phyloP scores from a whole-genome alignment of 2,329 filamentous ascomycete species.

The Sphaerostilbella broomeana region DNA sequence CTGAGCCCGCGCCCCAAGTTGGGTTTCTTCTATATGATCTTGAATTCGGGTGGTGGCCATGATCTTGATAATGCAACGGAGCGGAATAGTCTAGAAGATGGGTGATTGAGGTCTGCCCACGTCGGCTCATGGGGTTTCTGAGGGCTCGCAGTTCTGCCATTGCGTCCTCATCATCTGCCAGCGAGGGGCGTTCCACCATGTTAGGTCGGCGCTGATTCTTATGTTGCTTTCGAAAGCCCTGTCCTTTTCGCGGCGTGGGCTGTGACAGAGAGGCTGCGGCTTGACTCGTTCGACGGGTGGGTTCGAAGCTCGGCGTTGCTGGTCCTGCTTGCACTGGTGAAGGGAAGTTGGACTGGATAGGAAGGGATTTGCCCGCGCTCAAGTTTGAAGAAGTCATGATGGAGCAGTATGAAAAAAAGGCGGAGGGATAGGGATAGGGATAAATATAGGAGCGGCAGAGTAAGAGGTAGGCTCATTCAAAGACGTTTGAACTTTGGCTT shows the following conservation, averaged over 20 bases:
- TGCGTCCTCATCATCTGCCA: constrained; percentile 71
- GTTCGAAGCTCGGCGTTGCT: constrained; percentile 43
- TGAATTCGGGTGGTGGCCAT: constrained; percentile 38
- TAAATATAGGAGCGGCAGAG: too few species aligned
- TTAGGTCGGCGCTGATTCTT: constrained; percentile 70
- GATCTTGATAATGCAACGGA: constrained; percentile 62
- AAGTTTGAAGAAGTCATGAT: constrained; percentile 30
- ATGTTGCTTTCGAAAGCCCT: constrained; percentile 74
- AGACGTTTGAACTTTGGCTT: constrained; percentile 2
- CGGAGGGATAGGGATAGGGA: too few species aligned
- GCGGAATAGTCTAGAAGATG: constrained; percentile 89
- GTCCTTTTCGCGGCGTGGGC: constrained; percentile 62
- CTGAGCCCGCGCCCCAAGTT: constrained; percentile 79
- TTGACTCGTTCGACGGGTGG: constrained; percentile 40
- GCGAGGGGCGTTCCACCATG: constrained; percentile 28
- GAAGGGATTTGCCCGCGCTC: constrained; percentile 45
- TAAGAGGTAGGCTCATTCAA: not conserved
- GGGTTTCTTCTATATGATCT: constrained; percentile 62
- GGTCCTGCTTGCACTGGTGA: constrained; percentile 35
- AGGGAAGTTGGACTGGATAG: constrained; percentile 36
- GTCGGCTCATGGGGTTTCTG: constrained; percentile 58
- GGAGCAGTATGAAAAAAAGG: too few species aligned
- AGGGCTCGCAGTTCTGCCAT: constrained; percentile 69
- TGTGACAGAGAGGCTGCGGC: constrained; percentile 26
- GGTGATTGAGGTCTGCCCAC: constrained; percentile 94